Conservation (phyloP, 495 filamentous ascomycete species). For the Trichoderma gamsii region DNA sequence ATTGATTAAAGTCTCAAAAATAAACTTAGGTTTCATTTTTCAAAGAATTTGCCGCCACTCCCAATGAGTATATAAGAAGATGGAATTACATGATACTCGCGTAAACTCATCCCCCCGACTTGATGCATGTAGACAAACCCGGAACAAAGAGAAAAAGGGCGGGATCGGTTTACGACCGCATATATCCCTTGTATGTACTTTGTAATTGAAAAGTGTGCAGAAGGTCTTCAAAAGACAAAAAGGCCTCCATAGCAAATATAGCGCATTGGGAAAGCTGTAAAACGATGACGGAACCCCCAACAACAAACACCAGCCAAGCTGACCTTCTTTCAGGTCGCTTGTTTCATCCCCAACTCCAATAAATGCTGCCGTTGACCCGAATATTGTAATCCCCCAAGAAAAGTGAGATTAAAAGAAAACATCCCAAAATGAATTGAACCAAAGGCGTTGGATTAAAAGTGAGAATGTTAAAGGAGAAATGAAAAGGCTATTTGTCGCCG, state of each 20-base stretch:
- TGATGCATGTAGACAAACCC: constrained; percentile 8
- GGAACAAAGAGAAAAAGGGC: not conserved
- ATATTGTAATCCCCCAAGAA: not conserved
- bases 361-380: not conserved
- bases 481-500: not conserved
- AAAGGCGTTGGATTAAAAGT: not conserved
- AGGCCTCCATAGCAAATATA: not conserved
- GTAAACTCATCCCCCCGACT: not conserved
- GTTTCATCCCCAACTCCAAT: not conserved
- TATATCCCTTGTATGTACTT: not conserved
- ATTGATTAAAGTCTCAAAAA: not conserved
- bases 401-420: not conserved
- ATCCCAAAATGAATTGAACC: not conserved
- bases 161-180: not conserved
- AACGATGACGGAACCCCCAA: not conserved
- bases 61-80: not conserved
- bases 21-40: not conserved
- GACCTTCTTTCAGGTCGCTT: not conserved
- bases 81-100: constrained; percentile 9
- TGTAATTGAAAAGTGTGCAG: not conserved
- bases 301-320: not conserved
- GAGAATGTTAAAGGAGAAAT: not conserved
- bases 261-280: not conserved
- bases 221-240: not conserved
- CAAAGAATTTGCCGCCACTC: not conserved